These are phyloP conservation scores for Diplosphaera chodatii DNA, from an alignment of 139 green algal species.

Conservation along the genomic window DNA sequence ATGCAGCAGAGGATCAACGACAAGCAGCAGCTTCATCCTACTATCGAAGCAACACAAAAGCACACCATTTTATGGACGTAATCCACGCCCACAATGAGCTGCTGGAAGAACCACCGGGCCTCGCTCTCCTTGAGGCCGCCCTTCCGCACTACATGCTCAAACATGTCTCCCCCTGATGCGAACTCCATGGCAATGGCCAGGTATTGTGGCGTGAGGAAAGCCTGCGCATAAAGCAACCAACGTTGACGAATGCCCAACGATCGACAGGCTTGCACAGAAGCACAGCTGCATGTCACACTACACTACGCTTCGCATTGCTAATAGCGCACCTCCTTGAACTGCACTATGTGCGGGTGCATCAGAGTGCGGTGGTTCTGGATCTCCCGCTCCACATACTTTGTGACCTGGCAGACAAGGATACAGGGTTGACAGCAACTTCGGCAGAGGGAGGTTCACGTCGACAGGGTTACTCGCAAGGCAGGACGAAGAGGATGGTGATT, in stretches of 20 bases:
- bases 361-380: constrained; percentile 94
- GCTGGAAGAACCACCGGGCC: constrained; percentile 98
- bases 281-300: no score
- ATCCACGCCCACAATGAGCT: constrained; percentile 91
- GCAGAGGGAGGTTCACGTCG: no score
- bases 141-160: constrained; percentile 89
- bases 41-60: not conserved
- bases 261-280: no score
- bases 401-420: no score
- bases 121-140: constrained; percentile 88
- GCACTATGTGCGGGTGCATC: constrained; percentile 94
- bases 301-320: no score
- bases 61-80: constrained; percentile 87
- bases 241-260: not conserved
- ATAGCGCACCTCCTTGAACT: constrained; percentile 80
- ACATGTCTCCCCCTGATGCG: constrained; percentile 87
- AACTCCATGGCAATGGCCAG: constrained; percentile 95
- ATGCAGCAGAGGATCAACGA: no score
- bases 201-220: constrained; percentile 79
- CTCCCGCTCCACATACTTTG: constrained; percentile 95
- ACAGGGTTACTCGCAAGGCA: no score
- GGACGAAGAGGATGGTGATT: no score
- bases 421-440: no score
- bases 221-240: constrained; percentile 33
- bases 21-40: constrained; percentile 7